phyloP scores from a whole-genome alignment of 2,329 filamentous ascomycete species.

The Graphilbum fragrans region DNA sequence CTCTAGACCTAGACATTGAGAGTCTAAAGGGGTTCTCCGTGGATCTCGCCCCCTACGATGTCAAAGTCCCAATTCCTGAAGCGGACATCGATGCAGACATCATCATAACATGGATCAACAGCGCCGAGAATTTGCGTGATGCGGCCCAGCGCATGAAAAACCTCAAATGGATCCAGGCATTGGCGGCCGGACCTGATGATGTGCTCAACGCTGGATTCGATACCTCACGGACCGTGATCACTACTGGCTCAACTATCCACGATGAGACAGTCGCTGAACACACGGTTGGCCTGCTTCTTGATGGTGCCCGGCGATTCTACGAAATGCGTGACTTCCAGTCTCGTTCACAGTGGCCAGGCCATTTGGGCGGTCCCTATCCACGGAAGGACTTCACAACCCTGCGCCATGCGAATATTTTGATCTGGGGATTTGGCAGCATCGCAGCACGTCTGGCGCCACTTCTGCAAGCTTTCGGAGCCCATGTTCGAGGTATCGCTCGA shows the following conservation, averaged over 20 bases:
- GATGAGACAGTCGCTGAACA: conserved; percentile 34
- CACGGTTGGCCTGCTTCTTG: conserved; percentile 26
- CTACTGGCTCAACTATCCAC: conserved; percentile 30
- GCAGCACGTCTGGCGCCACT: conserved; percentile 27
- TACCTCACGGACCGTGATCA: conserved; percentile 20
- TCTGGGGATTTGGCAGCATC: conserved; percentile 36
- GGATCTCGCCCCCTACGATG: conserved; percentile 18
- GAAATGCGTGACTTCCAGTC: conserved; percentile 30
- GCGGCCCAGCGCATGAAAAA: conserved; percentile 26
- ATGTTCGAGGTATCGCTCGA: neutral
- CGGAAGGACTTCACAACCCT: conserved; percentile 28
- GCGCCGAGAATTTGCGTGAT: conserved; percentile 26
- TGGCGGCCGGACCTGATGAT: conserved; percentile 33
- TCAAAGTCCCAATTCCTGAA: conserved; percentile 25
- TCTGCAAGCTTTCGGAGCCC: conserved; percentile 17
- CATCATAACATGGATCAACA: conserved; percentile 31
- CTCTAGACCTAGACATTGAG: conserved; percentile 5
- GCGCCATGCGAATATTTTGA: conserved; percentile 24
- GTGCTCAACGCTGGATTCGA: conserved; percentile 32
- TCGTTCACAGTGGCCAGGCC: conserved; percentile 27
- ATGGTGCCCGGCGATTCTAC: conserved; percentile 23
- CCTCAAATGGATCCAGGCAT: conserved; percentile 32
- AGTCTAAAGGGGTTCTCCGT: conserved; percentile 6
- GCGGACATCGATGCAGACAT: conserved; percentile 29
- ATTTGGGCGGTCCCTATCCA: conserved; percentile 28